These are phyloP conservation scores for Beauveria pseudobassiana DNA, from an alignment of 2,329 filamentous ascomycete genomes.

Conservation along the genomic window DNA sequence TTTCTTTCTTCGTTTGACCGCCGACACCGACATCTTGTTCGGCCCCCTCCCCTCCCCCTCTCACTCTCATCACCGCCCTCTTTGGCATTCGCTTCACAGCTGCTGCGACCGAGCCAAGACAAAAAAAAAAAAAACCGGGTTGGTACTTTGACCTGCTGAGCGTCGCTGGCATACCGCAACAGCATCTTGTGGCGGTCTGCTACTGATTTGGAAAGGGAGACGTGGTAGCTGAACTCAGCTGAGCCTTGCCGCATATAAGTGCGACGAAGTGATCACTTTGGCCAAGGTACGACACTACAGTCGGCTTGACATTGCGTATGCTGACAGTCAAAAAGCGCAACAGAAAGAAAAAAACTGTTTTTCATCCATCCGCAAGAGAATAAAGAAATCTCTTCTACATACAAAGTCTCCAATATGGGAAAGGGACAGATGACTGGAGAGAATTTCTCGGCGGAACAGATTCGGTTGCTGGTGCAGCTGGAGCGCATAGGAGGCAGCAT, in stretches of 20 bases:
- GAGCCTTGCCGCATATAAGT: conserved; percentile 3
- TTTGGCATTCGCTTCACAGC: not conserved
- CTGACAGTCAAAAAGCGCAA: not conserved
- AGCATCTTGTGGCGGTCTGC: not conserved
- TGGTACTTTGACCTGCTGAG: too few relatives aligned
- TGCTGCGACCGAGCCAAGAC: not conserved
- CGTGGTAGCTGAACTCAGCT: not conserved
- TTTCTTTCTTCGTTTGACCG: not conserved
- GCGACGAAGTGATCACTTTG: not conserved
- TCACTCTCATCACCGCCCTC: not conserved
- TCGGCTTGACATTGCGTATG: not conserved
- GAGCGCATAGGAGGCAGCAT: conserved; percentile 48
- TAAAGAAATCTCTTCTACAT: not conserved
- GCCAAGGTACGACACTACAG: not conserved
- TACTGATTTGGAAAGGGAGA: not conserved
- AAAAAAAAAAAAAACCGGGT: not conserved
- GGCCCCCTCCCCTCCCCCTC: not conserved
- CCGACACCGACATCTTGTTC: not conserved
- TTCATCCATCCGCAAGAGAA: not conserved
- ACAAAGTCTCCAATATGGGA: not conserved
- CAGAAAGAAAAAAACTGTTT: not conserved
- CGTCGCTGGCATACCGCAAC: not conserved
- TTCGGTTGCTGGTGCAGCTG: conserved; percentile 36
- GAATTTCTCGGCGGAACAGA: conserved; percentile 28
- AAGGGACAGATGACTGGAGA: conserved; percentile 13